Evolutionary conservation across 306 rosid species (phyloP), one percentile per base, ranked within the genome.

Genomic region (Quillaja saponaria): DNA sequence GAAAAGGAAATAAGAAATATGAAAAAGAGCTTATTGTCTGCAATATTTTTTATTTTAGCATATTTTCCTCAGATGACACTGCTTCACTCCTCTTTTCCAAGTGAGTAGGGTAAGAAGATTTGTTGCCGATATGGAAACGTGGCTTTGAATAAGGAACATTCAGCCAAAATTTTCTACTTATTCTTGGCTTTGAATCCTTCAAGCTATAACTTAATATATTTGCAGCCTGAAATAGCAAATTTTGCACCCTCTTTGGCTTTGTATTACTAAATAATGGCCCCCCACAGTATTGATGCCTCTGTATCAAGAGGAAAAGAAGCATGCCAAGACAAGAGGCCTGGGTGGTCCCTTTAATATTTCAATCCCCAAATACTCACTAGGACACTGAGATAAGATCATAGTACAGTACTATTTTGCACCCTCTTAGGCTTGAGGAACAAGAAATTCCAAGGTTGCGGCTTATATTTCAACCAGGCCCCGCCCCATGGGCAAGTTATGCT

Each of bases 161-260:
- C 42, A 28, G 35, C 60, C 61, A 49, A 48, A 40, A 58, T 42
- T 31, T 19, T 61, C 15, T 59, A 11, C 20, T 28, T 55, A 63
- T 70, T 42, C 64, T 14, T 63, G 52, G 67, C 66, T 61, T 68
- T 66, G 76, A 81, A 78, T 67, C 34, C 67, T 51, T 1, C 58
- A 34, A 50, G 66, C 65, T 16, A 18, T 55, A 51, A 12, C 31
- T 72, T 77, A 74, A 79, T 80, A 63, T 37, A 64, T 42, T 77
- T 61, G 64, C 21, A 67, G 40, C 67, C 64, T 56, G 59, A 65
- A 39, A 40, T n/a, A n/a, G n/a, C n/a, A n/a, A n/a, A n/a, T n/a
- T n/a, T n/a, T n/a, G n/a, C n/a, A n/a, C n/a, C n/a, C n/a, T n/a
- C n/a, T n/a, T n/a, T n/a, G n/a, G n/a, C n/a, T n/a, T n/a, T n/a